Evolutionary conservation across 352 stramenopile genomes (phyloP), one percentile per base, ranked within the genome.

Genomic region (Phytophthora sansomeana): DNA sequence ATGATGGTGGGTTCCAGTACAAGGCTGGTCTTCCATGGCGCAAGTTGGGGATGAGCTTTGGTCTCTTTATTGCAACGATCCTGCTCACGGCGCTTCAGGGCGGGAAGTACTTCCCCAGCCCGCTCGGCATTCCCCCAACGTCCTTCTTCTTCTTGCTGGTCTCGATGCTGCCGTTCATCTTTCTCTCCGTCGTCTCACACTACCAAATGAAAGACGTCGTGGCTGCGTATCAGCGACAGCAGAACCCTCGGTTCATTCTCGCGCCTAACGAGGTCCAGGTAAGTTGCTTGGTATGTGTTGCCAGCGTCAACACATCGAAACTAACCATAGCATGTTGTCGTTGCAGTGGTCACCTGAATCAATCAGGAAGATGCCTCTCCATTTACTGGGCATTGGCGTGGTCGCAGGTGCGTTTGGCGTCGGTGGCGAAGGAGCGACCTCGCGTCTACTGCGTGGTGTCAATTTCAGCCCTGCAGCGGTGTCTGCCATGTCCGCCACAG

Each of bases 351-450:
- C 84, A 21, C 73, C 77, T 8, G 60, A 83, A 10, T 81, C 66
- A 26, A 78, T 88, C 55, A 63, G 67, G 13, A 74, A 91, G 14
- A 92, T 98, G 69, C 92, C 94, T 21, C 58, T 81, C 14, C 74
- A 97, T 38, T 90, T 90, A 41, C 87, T 92, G 35, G 78, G 96
- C 4, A 95, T 93, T 29, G 95, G 95, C 6, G 81, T 96, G 46
- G 86, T 95, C 72, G 92, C 89, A n/a, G 93, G 93, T 30, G 82
- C 97, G 63, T 98, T 98, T 69, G 95, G 95, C 17, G 83, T 98
- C 6, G 91, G 90, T 26, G 91, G 90, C 47, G 93, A 92, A 50
- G 96, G 96, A 38, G 83, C 97, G n/a, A 96, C 87, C 49, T 92
- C 92, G 6, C 86, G 89, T 1, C 75, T 98, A 19, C 90, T 98